Percentiles rank a stretch among this genome's conserved stretches.
Evolutionary conservation across 1,284 basidiomycete species (phyloP).

Genomic region (Ceratobasidium sp.): DNA sequence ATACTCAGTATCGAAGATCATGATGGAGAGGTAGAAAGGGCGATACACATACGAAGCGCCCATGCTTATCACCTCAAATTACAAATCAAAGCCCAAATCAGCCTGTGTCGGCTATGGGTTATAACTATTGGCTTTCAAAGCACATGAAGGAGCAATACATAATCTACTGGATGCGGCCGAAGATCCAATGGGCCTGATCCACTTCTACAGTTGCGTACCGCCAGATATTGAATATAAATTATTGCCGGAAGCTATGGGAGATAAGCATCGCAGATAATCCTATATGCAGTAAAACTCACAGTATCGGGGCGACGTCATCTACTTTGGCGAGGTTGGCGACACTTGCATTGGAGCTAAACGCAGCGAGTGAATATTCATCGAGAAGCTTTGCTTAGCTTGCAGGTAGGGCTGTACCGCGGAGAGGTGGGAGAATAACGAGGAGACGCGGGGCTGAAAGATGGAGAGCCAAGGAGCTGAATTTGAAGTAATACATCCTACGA

Average conservation of each 20-base stretch:
- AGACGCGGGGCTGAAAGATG: slow-evolving; percentile 88
- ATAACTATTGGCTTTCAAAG: too few species aligned
- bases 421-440: slow-evolving; percentile 88
- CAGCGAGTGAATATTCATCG: slow-evolving; percentile 50
- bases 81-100: too few species aligned
- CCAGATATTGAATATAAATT: too few species aligned
- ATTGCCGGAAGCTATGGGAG: slow-evolving; percentile 85
- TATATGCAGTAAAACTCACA: slow-evolving; percentile 67
- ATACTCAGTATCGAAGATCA: too few species aligned
- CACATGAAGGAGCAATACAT: too few species aligned
- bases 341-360: slow-evolving; percentile 75
- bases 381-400: slow-evolving; percentile 51
- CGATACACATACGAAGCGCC: too few species aligned
- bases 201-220: too few species aligned
- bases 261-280: slow-evolving; percentile 39
- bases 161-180: too few species aligned
- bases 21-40: too few species aligned
- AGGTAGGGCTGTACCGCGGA: slow-evolving; percentile 87
- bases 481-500: background rate
- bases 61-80: too few species aligned
- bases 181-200: too few species aligned
- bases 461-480: slow-evolving; percentile 75
- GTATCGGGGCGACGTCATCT: slow-evolving; percentile 89
- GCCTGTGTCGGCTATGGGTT: too few species aligned
- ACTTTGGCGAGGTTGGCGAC: slow-evolving; percentile 87